phyloP scores from a whole-genome alignment of 2,329 filamentous ascomycete species.

The Fusarium compactum region DNA sequence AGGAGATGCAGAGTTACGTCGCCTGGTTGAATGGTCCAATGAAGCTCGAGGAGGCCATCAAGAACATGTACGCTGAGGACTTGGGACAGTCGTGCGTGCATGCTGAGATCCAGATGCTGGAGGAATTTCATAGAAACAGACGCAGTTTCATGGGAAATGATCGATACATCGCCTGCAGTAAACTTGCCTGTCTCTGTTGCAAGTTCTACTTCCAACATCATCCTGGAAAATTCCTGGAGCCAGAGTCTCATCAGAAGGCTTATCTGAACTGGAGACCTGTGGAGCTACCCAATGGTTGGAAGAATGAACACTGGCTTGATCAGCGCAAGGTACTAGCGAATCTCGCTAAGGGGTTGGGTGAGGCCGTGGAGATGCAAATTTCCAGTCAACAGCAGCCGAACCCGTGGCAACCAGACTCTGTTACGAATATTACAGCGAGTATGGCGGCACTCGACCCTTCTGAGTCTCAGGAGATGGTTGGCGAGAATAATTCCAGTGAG shows the following conservation, averaged over 20 bases:
- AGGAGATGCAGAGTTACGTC: slow-evolving; percentile 11
- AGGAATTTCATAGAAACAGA: slow-evolving; percentile 55
- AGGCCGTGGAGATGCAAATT: slow-evolving; percentile 16
- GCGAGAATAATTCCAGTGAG: background rate
- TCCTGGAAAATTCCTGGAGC: slow-evolving; percentile 49
- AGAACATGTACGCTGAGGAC: slow-evolving; percentile 15
- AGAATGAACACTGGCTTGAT: slow-evolving; percentile 20
- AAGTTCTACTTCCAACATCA: slow-evolving; percentile 59
- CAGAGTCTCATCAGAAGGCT: slow-evolving; percentile 55
- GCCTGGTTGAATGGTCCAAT: slow-evolving; percentile 5
- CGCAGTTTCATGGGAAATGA: slow-evolving; percentile 55
- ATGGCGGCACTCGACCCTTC: background rate
- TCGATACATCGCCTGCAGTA: slow-evolving; percentile 63
- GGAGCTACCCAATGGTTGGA: slow-evolving; percentile 7
- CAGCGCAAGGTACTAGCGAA: slow-evolving; percentile 21
- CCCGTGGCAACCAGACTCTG: slow-evolving; percentile 29
- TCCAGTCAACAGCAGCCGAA: background rate
- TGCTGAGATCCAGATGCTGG: slow-evolving; percentile 52
- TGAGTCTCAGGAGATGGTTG: slow-evolving; percentile 2
- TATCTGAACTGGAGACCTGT: slow-evolving; percentile 57
- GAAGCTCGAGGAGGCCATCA: slow-evolving; percentile 12
- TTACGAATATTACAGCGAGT: slow-evolving; percentile 30
- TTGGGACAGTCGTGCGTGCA: slow-evolving; percentile 45
- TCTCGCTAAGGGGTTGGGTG: slow-evolving; percentile 25
- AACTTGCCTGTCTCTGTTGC: slow-evolving; percentile 64